Evolutionary conservation across 768 basidiomycete species (phyloP).

Genomic region (Cyclocybe cylindracea): DNA sequence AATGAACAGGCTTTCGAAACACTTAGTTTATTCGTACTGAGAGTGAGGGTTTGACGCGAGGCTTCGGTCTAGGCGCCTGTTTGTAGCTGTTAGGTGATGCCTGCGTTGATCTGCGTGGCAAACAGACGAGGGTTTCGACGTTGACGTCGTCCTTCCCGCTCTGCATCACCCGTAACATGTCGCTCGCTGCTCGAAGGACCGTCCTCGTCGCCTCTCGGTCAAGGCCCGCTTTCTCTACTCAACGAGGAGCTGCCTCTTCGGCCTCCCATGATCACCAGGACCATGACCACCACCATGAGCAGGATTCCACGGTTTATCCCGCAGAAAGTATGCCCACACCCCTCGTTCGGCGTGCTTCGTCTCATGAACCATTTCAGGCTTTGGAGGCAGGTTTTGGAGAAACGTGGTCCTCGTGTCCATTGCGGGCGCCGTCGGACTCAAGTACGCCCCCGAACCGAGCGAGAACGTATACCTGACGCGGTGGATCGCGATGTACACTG

Average conservation of each 20-base stretch:
- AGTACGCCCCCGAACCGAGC: conserved; percentile 62
- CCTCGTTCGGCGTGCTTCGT: not conserved
- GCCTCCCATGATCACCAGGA: conserved; percentile 44
- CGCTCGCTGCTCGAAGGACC: conserved; percentile 38
- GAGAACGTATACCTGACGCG: conserved; percentile 67
- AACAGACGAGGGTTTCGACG: not conserved
- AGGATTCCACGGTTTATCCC: conserved; percentile 44
- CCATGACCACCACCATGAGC: conserved; percentile 32
- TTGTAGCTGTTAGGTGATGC: not conserved
- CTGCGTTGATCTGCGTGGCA: not conserved
- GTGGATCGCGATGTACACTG: conserved; percentile 61
- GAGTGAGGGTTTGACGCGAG: too few relatives aligned
- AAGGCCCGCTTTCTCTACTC: conserved; percentile 26
- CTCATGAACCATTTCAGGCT: conserved; percentile 42
- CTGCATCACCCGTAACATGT: conserved; percentile 33
- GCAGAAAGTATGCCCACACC: conserved; percentile 53
- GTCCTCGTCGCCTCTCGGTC: conserved; percentile 36
- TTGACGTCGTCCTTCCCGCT: not conserved
- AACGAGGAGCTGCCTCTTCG: conserved; percentile 47
- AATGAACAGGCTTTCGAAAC: too few relatives aligned
- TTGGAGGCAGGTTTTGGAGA: conserved; percentile 67
- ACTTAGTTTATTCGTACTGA: too few relatives aligned
- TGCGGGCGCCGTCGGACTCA: conserved; percentile 57
- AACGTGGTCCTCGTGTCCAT: conserved; percentile 56
- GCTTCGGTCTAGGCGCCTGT: not conserved